These are phyloP conservation scores for Nannochloropsis salina DNA, from an alignment of 108 stramenopile species.

Conservation along the genomic window DNA sequence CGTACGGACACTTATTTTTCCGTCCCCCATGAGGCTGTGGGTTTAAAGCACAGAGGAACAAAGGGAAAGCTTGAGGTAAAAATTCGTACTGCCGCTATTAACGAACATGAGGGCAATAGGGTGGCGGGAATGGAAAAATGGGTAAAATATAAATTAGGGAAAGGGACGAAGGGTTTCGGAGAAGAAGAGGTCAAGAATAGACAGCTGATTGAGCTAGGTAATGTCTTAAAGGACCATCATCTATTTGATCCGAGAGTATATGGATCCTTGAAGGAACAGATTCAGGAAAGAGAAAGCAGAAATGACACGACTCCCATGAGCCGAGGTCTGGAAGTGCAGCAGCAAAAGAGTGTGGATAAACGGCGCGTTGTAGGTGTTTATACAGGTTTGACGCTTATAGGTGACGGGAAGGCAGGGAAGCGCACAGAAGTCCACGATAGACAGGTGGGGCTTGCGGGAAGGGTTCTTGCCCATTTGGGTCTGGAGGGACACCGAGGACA, in stretches of 20 bases:
- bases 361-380: neutral
- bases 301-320: no score
- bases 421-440: neutral
- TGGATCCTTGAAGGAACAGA: neutral
- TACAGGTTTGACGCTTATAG: neutral
- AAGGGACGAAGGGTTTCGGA: neutral
- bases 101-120: neutral
- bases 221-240: neutral
- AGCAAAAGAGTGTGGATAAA: neutral
- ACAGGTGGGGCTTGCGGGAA: neutral
- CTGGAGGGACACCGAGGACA: neutral
- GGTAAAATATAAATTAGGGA: neutral
- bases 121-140: neutral
- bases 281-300: no score
- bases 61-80: slow-evolving; percentile 6
- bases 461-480: neutral
- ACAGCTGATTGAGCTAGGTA: neutral
- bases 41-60: neutral
- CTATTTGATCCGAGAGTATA: neutral
- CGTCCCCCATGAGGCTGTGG: neutral
- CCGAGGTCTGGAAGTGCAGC: neutral
- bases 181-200: neutral
- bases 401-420: neutral
- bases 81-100: neutral
- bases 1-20: neutral